Conservation (phyloP, 345 rosid species). For the Xanthoceras sorbifolium region DNA sequence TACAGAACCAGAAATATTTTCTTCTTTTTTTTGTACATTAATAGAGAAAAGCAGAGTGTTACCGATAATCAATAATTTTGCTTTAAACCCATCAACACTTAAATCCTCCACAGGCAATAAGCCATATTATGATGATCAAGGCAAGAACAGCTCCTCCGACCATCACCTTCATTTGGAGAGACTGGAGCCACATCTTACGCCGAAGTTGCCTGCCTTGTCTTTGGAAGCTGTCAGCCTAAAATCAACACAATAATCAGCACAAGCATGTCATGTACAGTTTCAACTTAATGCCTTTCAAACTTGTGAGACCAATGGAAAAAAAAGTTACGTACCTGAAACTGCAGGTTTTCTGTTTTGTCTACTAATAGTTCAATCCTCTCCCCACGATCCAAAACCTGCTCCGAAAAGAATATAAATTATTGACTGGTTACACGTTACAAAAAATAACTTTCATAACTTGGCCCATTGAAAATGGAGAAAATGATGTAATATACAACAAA, state of each 20-base stretch:
- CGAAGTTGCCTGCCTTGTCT: conserved; percentile 93
- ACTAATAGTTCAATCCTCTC: conserved; percentile 95
- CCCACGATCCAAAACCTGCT: conserved; percentile 93
- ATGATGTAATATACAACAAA: not conserved
- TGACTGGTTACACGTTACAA: too few species aligned
- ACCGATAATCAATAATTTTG: not conserved
- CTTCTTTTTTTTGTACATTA: conserved; percentile 8
- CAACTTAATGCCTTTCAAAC: conserved; percentile 1
- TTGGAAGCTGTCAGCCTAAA: conserved; percentile 93
- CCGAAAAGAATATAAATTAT: not conserved
- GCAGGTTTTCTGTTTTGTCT: conserved; percentile 86
- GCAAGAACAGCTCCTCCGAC: conserved; percentile 64
- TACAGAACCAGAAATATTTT: conserved; percentile 2
- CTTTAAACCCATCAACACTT: conserved; percentile 43
- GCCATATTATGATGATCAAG: conserved; percentile 69
- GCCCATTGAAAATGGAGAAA: not conserved
- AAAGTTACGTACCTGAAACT: conserved; percentile 62
- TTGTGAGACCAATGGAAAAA: not conserved
- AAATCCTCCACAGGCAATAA: conserved; percentile 70
- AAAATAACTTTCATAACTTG: not conserved
- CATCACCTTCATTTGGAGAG: conserved; percentile 80
- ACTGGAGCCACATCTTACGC: conserved; percentile 97
- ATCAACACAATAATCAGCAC: not conserved
- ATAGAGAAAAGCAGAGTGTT: not conserved
- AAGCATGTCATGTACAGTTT: not conserved